Evolutionary conservation across 768 basidiomycete species (phyloP).

Genomic region (Lentinula guzmanii): DNA sequence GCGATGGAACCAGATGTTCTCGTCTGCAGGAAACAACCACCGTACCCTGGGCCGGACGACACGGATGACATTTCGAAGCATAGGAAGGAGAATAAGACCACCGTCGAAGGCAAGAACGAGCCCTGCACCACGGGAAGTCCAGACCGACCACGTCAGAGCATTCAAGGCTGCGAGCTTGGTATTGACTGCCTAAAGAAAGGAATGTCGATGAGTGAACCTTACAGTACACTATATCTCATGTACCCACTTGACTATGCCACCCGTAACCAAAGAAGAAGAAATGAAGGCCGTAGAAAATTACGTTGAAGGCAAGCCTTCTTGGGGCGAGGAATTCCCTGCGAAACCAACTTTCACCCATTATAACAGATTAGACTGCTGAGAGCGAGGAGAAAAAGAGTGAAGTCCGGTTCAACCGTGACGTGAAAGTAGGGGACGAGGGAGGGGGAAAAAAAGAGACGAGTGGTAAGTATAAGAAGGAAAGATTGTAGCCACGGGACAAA

Average conservation of each 20-base stretch:
- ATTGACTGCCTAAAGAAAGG: constrained; percentile 47
- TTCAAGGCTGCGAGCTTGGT: constrained; percentile 68
- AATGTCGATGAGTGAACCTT: background rate
- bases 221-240: background rate
- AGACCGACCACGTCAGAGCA: constrained; percentile 75
- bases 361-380: constrained; percentile 12
- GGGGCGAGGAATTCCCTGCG: constrained; percentile 60
- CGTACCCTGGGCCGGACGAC: constrained; percentile 72
- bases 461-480: constrained; percentile 18
- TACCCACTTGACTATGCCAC: constrained; percentile 76
- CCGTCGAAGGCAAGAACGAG: constrained; percentile 86
- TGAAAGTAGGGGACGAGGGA: constrained; percentile 1
- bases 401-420: constrained; percentile 50
- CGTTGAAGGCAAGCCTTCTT: constrained; percentile 64
- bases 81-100: constrained; percentile 79
- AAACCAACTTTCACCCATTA: constrained; percentile 70
- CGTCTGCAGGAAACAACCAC: constrained; percentile 89
- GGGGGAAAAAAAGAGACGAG: constrained; percentile 23
- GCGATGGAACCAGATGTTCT: constrained; percentile 94
- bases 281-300: constrained; percentile 79
- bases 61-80: constrained; percentile 85
- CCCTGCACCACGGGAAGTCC: constrained; percentile 88
- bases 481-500: constrained; percentile 17
- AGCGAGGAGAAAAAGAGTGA: constrained; percentile 19
- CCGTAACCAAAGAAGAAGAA: constrained; percentile 73